Base-by-base conservation (phyloP, 352 stramenopile genomes). In the Lagenidium sp. region DNA sequence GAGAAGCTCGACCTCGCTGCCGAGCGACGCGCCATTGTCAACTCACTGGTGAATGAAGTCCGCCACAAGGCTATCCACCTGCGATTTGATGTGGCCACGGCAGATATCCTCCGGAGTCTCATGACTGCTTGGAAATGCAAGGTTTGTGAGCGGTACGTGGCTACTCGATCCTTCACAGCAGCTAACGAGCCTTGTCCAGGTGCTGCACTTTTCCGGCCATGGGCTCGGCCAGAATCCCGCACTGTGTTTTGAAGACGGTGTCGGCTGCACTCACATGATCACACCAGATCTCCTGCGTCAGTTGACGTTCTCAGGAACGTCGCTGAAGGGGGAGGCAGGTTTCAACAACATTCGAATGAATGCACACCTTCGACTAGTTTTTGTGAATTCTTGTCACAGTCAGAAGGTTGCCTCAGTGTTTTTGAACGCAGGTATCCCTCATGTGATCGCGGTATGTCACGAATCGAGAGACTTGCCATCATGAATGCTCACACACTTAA, bases 361-460 rank as follows among this genome's bases (percentile, higher is more conserved):
- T 19, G 35, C 51, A 6, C 34, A 57, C 26, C 58, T 49, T 4
- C 66, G 85, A 34, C 60, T 90, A 24, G 78, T 90, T 8, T 90
- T 90, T 48, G 75, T 90, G 21, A 90, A 84, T 43, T 82, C 78
- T 16, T 90, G 87, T 41, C 77, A 94, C 50, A 94, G 78, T 35
- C 66, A 96, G 47, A 68, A 72, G 18, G 79, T 87, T 12, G 87
- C 85, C 1, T 77, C 76, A 0, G 82, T 92, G 5, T 96, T 97
- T 41, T 56, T 94, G 32, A 74, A 86, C 29, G 84, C 84, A 1
- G 87, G 85, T 3, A 90, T 97, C 19, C 76, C 80, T 4, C 84
- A 97, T 48, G 85, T 97, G 12, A 73, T 97, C 13, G 85, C 84
- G 4, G 79, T 94, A 50, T 24, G 64, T 55, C n/a, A n/a, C n/a